phyloP scores from a whole-genome alignment of 768 basidiomycete genomes.

The Lactarius deliciosus region DNA sequence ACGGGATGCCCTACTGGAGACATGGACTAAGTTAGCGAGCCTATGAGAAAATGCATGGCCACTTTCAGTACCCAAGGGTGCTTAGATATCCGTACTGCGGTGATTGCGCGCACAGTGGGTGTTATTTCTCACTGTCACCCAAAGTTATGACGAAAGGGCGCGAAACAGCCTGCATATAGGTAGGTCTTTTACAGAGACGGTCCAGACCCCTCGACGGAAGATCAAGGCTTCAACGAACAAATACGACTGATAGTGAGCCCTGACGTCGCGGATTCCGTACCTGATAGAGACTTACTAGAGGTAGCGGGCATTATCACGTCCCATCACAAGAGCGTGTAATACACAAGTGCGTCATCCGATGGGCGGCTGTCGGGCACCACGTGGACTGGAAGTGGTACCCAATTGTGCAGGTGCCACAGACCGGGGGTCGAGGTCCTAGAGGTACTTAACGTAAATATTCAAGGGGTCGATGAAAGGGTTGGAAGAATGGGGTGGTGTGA shows the following conservation, averaged over 20 bases:
- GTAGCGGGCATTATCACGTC: not conserved
- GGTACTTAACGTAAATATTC: not conserved
- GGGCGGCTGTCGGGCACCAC: not conserved
- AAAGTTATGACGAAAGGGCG: not conserved
- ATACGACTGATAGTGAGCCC: not conserved
- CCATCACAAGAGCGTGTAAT: too few relatives aligned
- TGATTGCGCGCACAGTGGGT: not conserved
- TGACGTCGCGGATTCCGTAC: not conserved
- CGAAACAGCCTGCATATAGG: not conserved
- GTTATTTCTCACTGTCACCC: not conserved
- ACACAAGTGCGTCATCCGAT: not conserved
- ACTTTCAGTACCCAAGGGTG: not conserved
- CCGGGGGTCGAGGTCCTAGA: slow-evolving; percentile 8
- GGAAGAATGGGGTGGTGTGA: slow-evolving; percentile 4
- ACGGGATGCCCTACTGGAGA: not conserved
- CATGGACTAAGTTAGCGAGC: not conserved
- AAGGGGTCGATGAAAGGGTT: slow-evolving; percentile 10
- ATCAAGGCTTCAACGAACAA: too few relatives aligned
- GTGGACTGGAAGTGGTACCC: not conserved
- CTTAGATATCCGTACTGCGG: not conserved
- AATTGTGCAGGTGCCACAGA: not conserved
- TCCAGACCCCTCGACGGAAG: not conserved
- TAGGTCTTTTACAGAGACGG: not conserved
- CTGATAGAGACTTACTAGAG: slow-evolving; percentile 3
- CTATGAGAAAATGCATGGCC: not conserved